Base-by-base conservation (phyloP, 2,329 filamentous ascomycete species). In the Rachicladosporium sp. region DNA sequence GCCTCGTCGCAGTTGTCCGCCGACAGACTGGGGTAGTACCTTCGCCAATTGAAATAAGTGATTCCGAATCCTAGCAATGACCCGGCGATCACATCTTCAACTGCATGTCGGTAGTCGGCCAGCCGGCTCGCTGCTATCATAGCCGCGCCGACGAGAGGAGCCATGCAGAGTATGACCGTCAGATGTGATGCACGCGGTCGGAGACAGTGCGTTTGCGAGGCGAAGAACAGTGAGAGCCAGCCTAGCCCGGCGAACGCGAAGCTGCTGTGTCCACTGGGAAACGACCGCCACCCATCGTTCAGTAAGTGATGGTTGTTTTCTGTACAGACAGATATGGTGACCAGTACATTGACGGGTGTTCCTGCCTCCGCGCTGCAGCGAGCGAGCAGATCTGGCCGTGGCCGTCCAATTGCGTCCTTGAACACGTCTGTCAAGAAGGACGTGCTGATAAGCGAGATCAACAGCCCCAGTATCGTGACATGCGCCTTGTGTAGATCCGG, bases 381-480 rank as follows among this genome's bases (percentile, higher is more conserved):
- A n/a, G 81, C 78, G 32, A 96, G 75, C 29, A 95, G 66, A 61
- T 96, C 89, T 3, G 89, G 89, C 5, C 89, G 76, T 23, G 87
- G 85, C 8, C 85, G 68, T 6, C 85, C 85, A 19, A 89, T 82
- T 7, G 82, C 74, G 56, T 93, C 94, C 63, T 98, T 98, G 56
- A 96, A 71, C 21, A 89, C 56, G 57, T 96, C 88, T 33, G 91
- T 96, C 33, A 96, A 68, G 58, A 95, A 82, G 4, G 77, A 74
- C 0, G 85, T 81, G 36, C 94, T 70, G 50, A 86, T 69, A 15
- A 96, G 42, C 12, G 50, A 75, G 52, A 89, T 85, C 37, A 79
- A 66, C 44, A 95, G 78, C 13, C 86, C 83, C 1, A 98, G 75
- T 38, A 93, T 66, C 0, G 86, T 82, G 47, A 88, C 82, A 63